A percentile compares a stretch with the other conserved stretches of the same genome.
Conservation (phyloP, 2,329 filamentous ascomycete species). For the Xylariaceae sp. region DNA sequence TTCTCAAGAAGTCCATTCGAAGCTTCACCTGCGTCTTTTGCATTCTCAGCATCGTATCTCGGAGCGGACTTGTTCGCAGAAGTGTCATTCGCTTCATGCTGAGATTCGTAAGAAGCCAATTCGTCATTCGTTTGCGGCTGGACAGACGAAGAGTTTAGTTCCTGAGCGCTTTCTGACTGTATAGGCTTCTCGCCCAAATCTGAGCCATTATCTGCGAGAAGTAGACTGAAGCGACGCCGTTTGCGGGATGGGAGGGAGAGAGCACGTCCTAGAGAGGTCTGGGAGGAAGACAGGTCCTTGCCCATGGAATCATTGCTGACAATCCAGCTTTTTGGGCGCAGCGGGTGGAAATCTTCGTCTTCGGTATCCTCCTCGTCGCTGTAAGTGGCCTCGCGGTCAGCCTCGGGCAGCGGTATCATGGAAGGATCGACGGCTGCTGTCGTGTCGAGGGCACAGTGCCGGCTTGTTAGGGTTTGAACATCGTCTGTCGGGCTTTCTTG, state of each 20-base stretch:
- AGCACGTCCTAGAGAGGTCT: constrained; percentile 31
- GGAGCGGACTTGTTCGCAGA: background rate
- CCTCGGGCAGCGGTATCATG: constrained; percentile 64
- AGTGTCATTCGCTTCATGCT: background rate
- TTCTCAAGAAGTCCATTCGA: constrained; percentile 12
- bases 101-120: no score
- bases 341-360: constrained; percentile 33
- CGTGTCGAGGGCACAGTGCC: constrained; percentile 7
- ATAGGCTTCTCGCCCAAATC: no score
- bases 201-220: background rate
- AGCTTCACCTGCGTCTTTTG: background rate
- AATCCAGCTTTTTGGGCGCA: constrained; percentile 47
- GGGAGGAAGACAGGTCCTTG: constrained; percentile 30
- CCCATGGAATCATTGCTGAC: constrained; percentile 29
- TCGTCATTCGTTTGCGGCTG: no score
- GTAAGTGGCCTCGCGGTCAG: constrained; percentile 60
- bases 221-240: constrained; percentile 15
- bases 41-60: constrained; percentile 3
- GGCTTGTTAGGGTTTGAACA: background rate
- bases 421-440: constrained; percentile 43
- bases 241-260: constrained; percentile 25
- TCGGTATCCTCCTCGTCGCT: constrained; percentile 59
- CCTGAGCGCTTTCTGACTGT: no score
- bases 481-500: constrained; percentile 3
- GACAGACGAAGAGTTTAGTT: no score